phyloP scores from a whole-genome alignment of 371 early-diverging fungal genomes.

The Sporodiniella umbellata region DNA sequence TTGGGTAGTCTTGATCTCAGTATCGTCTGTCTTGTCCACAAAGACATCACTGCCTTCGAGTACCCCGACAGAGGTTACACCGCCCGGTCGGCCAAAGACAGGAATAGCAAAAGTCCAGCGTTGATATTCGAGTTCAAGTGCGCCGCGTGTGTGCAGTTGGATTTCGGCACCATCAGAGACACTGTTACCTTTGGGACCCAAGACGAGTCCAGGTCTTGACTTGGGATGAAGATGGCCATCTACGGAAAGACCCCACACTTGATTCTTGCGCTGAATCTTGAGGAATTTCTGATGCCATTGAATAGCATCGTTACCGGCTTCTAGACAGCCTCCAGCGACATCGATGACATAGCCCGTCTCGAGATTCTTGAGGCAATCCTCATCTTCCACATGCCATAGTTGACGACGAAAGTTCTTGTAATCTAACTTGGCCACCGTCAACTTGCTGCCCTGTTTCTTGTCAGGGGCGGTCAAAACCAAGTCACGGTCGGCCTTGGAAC shows the following conservation, averaged over 20 bases:
- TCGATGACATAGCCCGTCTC: conserved; percentile 51
- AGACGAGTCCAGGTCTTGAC: conserved; percentile 30
- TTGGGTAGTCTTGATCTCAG: conserved; percentile 8
- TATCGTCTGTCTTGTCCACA: conserved; percentile 20
- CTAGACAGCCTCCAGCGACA: conserved; percentile 39
- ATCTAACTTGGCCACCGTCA: conserved; percentile 29
- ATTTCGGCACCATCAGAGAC: conserved; percentile 26
- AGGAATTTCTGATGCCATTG: conserved; percentile 36
- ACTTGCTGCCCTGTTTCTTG: conserved; percentile 26
- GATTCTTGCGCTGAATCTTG: conserved; percentile 34
- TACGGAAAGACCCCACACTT: conserved; percentile 42
- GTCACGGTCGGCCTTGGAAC: conserved; percentile 26
- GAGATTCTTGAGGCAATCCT: conserved; percentile 49
- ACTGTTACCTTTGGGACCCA: conserved; percentile 20
- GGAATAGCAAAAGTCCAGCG: conserved; percentile 40
- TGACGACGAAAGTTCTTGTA: conserved; percentile 43
- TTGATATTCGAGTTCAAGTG: conserved; percentile 24
- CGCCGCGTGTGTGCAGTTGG: conserved; percentile 32
- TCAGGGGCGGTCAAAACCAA: conserved; percentile 30
- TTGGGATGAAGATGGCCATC: conserved; percentile 41
- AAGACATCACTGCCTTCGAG: conserved; percentile 9
- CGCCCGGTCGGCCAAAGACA: conserved; percentile 21
- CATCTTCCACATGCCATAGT: conserved; percentile 52
- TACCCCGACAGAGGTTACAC: conserved; percentile 7
- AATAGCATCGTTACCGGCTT: conserved; percentile 26